Base-by-base conservation (phyloP, 2,329 filamentous ascomycete genomes). In the Setomelanomma holmii region DNA sequence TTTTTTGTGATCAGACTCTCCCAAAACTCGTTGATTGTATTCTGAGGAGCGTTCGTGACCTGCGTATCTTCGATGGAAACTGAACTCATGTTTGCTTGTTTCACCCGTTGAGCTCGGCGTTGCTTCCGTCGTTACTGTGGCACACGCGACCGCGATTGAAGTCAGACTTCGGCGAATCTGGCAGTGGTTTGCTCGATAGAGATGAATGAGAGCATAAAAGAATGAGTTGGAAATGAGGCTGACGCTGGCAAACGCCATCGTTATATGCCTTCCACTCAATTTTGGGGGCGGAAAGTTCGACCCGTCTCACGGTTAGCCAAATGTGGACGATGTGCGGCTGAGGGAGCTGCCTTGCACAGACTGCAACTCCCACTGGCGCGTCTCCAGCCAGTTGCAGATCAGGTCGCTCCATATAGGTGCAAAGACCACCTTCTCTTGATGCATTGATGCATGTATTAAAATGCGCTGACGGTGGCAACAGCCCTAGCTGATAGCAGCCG, bases 11-110 rank as follows among this genome's bases (percentile, higher is more conserved):
- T 83, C 59, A 86, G 86, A 50, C 84, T 86, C 38, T 80, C 75
- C 89, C 89, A 92, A 65, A 91, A 91, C 48, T 88, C 84, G 56
- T 90, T 85, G 44, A 92, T 82, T 10, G 78, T 79, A 45, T 85
- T 80, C 68, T 92, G 89, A 0, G 87, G 86, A 20, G 50, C 57
- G 41, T 49, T 49, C 30, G 53, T 56, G 41, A 30, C 43, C 11
- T 49, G 41, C 27, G 36, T 51, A 8, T 66, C 61, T 7, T 65
- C 58, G 33, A 59, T 57, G 16, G 53, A 47, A 20, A 64, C 56
- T 5, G 54, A 56, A 34, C 27, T 52, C 64, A 67, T 68, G 24
- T 5, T 62, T 48, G 45, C 45, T 58, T 46, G 34, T 3, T 36
- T 10, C n/a, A 14, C 8, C 14, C 34, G 12, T 36, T n/a, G 16